phyloP scores from a whole-genome alignment of 1,139 yeast genomes.

The Yamadazyma trypodendri region DNA sequence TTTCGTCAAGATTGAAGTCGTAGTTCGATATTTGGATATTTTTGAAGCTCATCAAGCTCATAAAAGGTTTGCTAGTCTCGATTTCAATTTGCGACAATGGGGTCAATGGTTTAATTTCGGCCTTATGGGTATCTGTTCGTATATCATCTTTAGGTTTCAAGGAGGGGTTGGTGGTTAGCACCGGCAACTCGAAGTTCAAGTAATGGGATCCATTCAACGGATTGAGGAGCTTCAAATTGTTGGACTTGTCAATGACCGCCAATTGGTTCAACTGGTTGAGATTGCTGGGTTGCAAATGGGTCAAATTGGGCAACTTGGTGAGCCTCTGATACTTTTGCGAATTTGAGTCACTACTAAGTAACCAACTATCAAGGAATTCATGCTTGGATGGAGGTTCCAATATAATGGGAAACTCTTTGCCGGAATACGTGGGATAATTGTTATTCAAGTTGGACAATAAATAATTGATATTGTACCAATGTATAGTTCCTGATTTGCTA shows the following conservation, averaged over 20 bases:
- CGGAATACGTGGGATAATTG: slow-evolving; percentile 21
- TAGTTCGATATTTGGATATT: slow-evolving; percentile 35
- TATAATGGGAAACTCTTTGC: slow-evolving; percentile 15
- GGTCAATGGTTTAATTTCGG: slow-evolving; percentile 6
- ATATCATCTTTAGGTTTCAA: not conserved
- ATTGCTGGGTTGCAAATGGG: slow-evolving; percentile 17
- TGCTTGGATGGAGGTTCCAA: slow-evolving; percentile 1
- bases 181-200: slow-evolving; percentile 48
- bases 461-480: slow-evolving; percentile 55
- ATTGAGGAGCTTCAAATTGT: slow-evolving; percentile 41
- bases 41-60: slow-evolving; percentile 45
- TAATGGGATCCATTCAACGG: slow-evolving; percentile 44
- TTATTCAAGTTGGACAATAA: slow-evolving; percentile 33
- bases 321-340: slow-evolving; percentile 29
- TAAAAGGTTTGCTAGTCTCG: slow-evolving; percentile 61
- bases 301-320: slow-evolving; percentile 27
- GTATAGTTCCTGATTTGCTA: slow-evolving; percentile 58
- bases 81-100: slow-evolving; percentile 64
- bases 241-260: slow-evolving; percentile 35
- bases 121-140: not conserved
- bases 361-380: slow-evolving; percentile 40
- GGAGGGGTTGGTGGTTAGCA: slow-evolving; percentile 6
- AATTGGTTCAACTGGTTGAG: slow-evolving; percentile 27
- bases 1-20: slow-evolving; percentile 11
- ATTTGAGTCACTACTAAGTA: slow-evolving; percentile 20